These are phyloP conservation scores for Bombardia bombarda DNA, from an alignment of 495 filamentous ascomycete genomes.

Conservation along the genomic window DNA sequence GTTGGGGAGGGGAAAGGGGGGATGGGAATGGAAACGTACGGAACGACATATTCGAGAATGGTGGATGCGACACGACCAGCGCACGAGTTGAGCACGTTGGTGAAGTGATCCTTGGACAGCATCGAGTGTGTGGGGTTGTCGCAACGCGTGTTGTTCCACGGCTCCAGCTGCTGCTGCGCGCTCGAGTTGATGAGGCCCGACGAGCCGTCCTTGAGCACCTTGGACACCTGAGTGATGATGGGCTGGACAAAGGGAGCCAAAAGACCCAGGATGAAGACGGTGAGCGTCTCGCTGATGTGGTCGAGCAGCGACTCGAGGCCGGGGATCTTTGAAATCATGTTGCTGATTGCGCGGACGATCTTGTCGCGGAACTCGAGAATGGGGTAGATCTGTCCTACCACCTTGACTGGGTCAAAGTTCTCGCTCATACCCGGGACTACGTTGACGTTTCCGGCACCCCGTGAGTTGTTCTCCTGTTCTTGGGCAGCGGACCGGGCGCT, in stretches of 20 bases:
- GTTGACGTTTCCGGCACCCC: slow-evolving; percentile 32
- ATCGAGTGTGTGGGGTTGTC: slow-evolving; percentile 91
- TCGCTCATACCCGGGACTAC: slow-evolving; percentile 58
- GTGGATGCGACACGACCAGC: slow-evolving; percentile 74
- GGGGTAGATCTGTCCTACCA: slow-evolving; percentile 79
- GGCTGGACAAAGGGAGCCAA: slow-evolving; percentile 85
- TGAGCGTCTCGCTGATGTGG: slow-evolving; percentile 84
- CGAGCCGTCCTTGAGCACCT: slow-evolving; percentile 75
- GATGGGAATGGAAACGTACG: slow-evolving; percentile 32
- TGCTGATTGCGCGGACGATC: slow-evolving; percentile 74
- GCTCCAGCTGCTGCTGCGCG: slow-evolving; percentile 79
- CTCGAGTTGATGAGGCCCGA: slow-evolving; percentile 70
- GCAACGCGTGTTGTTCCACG: slow-evolving; percentile 79
- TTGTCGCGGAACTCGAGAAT: slow-evolving; percentile 91
- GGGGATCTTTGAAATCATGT: slow-evolving; percentile 84
- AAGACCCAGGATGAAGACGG: slow-evolving; percentile 81
- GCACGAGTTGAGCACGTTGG: slow-evolving; percentile 81
- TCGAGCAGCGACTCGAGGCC: slow-evolving; percentile 81
- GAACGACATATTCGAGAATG: slow-evolving; percentile 76
- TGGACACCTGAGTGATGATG: slow-evolving; percentile 79
- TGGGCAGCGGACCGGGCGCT: slow-evolving; percentile 68
- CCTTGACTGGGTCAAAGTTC: slow-evolving; percentile 76
- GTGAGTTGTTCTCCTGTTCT: slow-evolving; percentile 49
- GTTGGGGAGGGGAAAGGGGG: neutral
- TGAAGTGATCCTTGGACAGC: slow-evolving; percentile 94